Evolutionary conservation across 768 basidiomycete species (phyloP).

Genomic region (Lactarius quietus): DNA sequence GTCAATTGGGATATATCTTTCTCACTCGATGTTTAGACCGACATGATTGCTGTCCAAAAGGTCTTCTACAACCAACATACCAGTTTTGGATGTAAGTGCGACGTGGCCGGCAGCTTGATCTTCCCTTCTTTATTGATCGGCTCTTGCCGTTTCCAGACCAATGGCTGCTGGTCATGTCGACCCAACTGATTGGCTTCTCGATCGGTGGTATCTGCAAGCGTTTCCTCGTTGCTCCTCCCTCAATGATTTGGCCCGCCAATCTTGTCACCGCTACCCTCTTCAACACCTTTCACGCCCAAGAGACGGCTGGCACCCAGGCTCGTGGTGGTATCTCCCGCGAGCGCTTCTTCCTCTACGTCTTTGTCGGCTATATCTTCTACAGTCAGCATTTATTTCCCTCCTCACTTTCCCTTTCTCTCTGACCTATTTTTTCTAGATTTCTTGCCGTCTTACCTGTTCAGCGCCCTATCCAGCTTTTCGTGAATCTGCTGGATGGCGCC

Average conservation of each 20-base stretch:
- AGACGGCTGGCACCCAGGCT: constrained; percentile 41
- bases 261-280: constrained; percentile 43
- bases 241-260: too few relatives aligned
- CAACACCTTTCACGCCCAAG: constrained; percentile 41
- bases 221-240: too few relatives aligned
- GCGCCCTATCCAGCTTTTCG: constrained; percentile 36
- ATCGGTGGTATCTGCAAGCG: too few relatives aligned
- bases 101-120: neutral
- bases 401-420: constrained; percentile 37
- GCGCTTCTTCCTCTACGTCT: constrained; percentile 48
- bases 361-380: constrained; percentile 36
- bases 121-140: neutral
- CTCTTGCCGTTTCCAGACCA: too few relatives aligned
- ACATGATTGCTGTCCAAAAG: constrained; percentile 45
- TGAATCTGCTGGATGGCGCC: constrained; percentile 70
- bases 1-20: constrained; percentile 40
- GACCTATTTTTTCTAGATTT: constrained; percentile 3
- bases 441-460: constrained; percentile 19
- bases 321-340: constrained; percentile 50
- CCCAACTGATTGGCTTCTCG: too few relatives aligned
- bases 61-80: constrained; percentile 42
- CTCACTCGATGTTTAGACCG: constrained; percentile 31
- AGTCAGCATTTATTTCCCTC: constrained; percentile 69
- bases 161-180: too few relatives aligned
- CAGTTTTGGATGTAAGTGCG: constrained; percentile 35